These are phyloP conservation scores for Miamiensis avidus DNA, from an alignment of 169 alveolate genomes.

Conservation along the genomic window DNA sequence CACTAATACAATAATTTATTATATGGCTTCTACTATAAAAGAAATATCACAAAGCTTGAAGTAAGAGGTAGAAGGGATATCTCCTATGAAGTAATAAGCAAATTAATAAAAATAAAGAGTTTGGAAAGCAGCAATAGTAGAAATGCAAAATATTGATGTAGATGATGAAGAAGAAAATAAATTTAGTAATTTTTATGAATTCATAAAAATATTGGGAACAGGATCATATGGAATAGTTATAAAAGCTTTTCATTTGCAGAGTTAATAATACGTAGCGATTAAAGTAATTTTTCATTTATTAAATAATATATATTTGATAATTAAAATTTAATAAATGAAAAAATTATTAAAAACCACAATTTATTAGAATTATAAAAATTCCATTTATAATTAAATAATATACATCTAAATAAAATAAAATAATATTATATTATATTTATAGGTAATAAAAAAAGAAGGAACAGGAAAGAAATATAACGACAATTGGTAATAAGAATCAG, in stretches of 20 bases:
- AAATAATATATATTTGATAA: too few relatives aligned
- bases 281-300: background rate
- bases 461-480: background rate
- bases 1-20: too few relatives aligned
- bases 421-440: too few relatives aligned
- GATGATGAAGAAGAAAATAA: background rate
- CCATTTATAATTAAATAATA: too few relatives aligned
- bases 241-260: background rate
- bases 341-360: background rate
- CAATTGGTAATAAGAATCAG: background rate
- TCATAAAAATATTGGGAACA: background rate
- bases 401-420: background rate
- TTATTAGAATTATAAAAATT: too few relatives aligned
- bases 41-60: too few relatives aligned
- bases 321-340: background rate
- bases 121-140: background rate
- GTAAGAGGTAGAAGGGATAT: too few relatives aligned
- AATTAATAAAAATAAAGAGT: background rate
- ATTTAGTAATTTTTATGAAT: too few relatives aligned
- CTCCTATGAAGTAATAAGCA: too few relatives aligned
- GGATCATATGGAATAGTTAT: background rate
- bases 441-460: background rate
- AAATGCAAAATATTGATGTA: too few relatives aligned
- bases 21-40: too few relatives aligned
- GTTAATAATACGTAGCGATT: background rate